phyloP scores from a whole-genome alignment of 1,139 yeast genomes.

The Sugiyamaella japonica region DNA sequence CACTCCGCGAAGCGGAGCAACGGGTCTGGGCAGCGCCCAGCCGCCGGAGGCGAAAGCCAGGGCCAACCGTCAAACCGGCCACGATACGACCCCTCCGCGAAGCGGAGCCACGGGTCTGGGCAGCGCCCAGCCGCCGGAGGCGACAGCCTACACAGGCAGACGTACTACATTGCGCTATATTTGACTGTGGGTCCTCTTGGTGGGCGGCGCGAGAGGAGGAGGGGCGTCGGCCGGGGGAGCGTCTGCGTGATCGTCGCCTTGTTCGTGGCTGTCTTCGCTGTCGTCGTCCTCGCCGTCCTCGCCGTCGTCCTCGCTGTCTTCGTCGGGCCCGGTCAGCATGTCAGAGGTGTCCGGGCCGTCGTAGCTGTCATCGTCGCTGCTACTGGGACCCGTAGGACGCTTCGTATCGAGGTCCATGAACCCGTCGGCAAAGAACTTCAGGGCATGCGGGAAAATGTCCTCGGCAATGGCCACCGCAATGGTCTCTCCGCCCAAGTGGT shows the following conservation, averaged over 20 bases:
- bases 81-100: not conserved
- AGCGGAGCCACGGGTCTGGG: not conserved
- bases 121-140: too few relatives aligned
- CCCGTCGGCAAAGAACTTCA: constrained; percentile 37
- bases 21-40: constrained; percentile 9
- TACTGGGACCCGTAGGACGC: constrained; percentile 31
- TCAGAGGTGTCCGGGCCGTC: constrained; percentile 24
- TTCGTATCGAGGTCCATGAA: constrained; percentile 27
- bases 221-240: constrained; percentile 30
- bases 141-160: too few relatives aligned
- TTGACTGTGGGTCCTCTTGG: too few relatives aligned
- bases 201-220: too few relatives aligned
- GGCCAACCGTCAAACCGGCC: too few relatives aligned
- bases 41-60: too few relatives aligned
- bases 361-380: constrained; percentile 34
- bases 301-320: constrained; percentile 35
- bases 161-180: not conserved
- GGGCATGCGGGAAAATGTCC: constrained; percentile 45
- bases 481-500: constrained; percentile 37
- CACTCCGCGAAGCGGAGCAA: too few relatives aligned
- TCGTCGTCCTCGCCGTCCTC: constrained; percentile 32
- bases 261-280: constrained; percentile 27
- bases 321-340: too few relatives aligned
- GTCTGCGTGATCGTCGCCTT: constrained; percentile 29
- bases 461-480: constrained; percentile 42